Percentiles rank a stretch among this genome's conserved stretches.
Conservation (phyloP, 352 stramenopile species). For the Phytophthora crassamura region DNA sequence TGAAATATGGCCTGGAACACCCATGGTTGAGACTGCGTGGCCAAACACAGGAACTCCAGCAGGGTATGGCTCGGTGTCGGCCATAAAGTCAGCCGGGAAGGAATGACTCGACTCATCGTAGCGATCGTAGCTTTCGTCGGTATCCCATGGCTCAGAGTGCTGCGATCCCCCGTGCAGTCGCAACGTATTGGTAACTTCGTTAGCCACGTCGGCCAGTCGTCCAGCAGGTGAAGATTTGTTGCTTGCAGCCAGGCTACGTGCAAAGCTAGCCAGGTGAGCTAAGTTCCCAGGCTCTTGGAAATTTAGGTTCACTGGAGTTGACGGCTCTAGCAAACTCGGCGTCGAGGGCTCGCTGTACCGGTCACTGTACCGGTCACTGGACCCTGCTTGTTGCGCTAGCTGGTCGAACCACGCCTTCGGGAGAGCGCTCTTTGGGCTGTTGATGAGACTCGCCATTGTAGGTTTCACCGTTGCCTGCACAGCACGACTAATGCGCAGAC, state of each 20-base stretch:
- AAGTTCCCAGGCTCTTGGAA: constrained; percentile 77
- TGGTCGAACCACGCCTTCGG: constrained; percentile 84
- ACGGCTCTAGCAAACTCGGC: constrained; percentile 29
- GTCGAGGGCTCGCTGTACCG: constrained; percentile 47
- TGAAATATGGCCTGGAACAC: constrained; percentile 48
- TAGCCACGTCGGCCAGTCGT: constrained; percentile 57
- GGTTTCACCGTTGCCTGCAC: constrained; percentile 85
- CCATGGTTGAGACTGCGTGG: constrained; percentile 34
- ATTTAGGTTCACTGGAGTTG: constrained; percentile 35
- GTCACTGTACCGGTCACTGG: constrained; percentile 56
- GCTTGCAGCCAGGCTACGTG: constrained; percentile 57
- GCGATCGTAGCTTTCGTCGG: constrained; percentile 68
- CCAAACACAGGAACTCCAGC: constrained; percentile 18
- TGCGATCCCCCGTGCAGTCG: constrained; percentile 45
- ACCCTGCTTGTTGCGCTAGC: constrained; percentile 54
- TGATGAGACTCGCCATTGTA: constrained; percentile 63
- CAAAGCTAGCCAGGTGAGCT: constrained; percentile 75
- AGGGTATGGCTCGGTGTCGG: constrained; percentile 33
- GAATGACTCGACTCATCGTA: constrained; percentile 73
- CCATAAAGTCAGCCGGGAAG: constrained; percentile 59
- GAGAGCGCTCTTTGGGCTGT: constrained; percentile 76
- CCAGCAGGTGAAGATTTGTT: constrained; percentile 35
- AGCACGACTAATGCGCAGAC: constrained; percentile 75
- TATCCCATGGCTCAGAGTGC: constrained; percentile 67
- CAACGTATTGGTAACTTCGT: constrained; percentile 81